Base-by-base conservation (phyloP, 2,329 filamentous ascomycete species). In the Colletotrichum echinochloae region DNA sequence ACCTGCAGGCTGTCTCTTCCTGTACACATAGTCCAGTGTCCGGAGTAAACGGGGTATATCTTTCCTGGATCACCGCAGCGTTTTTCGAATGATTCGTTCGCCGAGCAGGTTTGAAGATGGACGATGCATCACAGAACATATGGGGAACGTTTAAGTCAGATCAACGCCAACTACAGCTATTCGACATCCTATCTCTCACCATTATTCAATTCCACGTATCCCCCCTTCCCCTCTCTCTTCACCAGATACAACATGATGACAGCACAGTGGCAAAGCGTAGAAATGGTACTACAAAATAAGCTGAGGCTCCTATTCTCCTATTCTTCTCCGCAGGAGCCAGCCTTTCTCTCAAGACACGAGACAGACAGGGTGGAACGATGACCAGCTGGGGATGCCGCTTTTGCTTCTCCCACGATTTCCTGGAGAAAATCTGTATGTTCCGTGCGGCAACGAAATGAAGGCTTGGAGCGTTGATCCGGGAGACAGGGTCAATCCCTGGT, bases 401-500 rank as follows among this genome's bases (percentile, higher is more conserved):
- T 41, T 39, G 46, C 23, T 46, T 14, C 5, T 26, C 41, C 65
- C 65, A 46, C 46, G 14, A 35, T 35, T 18, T 26, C 16, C 44
- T 35, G 41, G 41, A 44, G 23, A 48, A 49, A 41, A 14, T 14
- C 14, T 18, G 49, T 12, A 49, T 54, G 48, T 49, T 60, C 55
- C 46, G n/a, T 56, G 66, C 48, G 66, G 54, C 30, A 49, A 48
- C 20, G 28, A 37, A 20, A 51, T 46, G 66, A 70, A 26, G 56
- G n/a, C n/a, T 28, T 8, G n/a, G n/a, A 16, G 23, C 26, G 59
- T 33, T 37, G 56, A 57, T 62, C n/a, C 44, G 44, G 28, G 44
- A 57, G 67, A 67, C 67, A 57, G 67, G 63, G 67, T 57, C 67
- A 37, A 41, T 49, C 30, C 37, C 14, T 33, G 65, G 41, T 64